Evolutionary conservation across 1,284 basidiomycete species (phyloP).

Genomic region (Phellopilus nigrolimitatus): DNA sequence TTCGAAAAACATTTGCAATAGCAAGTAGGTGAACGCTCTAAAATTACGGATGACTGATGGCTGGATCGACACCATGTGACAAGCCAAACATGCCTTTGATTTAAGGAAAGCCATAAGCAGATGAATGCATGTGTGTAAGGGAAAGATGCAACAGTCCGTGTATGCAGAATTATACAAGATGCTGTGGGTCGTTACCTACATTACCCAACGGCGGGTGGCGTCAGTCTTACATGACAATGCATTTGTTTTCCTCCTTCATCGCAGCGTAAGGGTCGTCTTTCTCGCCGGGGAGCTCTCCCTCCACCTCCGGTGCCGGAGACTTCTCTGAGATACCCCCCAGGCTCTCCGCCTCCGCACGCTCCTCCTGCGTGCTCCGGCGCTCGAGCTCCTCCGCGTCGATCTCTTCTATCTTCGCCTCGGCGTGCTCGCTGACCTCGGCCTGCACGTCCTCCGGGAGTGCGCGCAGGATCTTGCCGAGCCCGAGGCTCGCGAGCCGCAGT

Average conservation of each 20-base stretch:
- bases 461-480: slow-evolving; percentile 20
- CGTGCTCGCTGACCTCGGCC: slow-evolving; percentile 5
- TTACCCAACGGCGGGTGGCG: neutral
- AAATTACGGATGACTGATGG: no score
- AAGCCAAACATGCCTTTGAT: no score
- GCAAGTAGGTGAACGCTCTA: no score
- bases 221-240: slow-evolving; percentile 18
- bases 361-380: slow-evolving; percentile 18
- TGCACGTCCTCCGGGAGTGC: slow-evolving; percentile 21
- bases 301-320: slow-evolving; percentile 16
- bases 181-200: neutral
- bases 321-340: slow-evolving; percentile 15
- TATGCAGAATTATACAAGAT: neutral
- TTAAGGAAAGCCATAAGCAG: no score
- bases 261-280: slow-evolving; percentile 20
- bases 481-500: slow-evolving; percentile 22
- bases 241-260: slow-evolving; percentile 21
- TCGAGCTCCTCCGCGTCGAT: slow-evolving; percentile 24
- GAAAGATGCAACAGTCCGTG: neutral
- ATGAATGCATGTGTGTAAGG: no score
- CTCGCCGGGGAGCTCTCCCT: neutral
- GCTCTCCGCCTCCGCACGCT: slow-evolving; percentile 19
- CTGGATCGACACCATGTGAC: no score
- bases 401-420: slow-evolving; percentile 22
- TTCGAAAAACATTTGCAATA: no score